These are phyloP conservation scores for Aspergillus ellipticus DNA, from an alignment of 495 filamentous ascomycete genomes.

Conservation along the genomic window DNA sequence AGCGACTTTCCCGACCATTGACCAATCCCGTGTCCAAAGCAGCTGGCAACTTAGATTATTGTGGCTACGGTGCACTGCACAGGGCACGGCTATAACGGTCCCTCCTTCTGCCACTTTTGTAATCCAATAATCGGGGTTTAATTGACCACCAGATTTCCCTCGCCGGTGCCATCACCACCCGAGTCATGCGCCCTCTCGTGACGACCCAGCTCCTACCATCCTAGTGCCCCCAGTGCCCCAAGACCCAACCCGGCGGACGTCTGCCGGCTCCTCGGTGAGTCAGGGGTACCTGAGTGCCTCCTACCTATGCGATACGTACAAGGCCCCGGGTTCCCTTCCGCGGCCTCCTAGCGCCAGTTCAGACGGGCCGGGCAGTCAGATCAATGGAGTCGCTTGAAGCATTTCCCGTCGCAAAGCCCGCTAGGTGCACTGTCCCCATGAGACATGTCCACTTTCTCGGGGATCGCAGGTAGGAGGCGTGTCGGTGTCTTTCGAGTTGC, in stretches of 20 bases:
- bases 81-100: background rate
- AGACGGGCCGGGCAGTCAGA: background rate
- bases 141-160: background rate
- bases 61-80: background rate
- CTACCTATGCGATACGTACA: background rate
- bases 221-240: too few relatives aligned
- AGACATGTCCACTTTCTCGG: background rate
- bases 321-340: background rate
- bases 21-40: conserved; percentile 1
- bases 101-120: background rate
- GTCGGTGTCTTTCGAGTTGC: too few relatives aligned
- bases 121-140: background rate
- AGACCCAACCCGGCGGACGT: background rate
- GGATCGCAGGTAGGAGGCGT: too few relatives aligned
- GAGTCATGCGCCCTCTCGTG: background rate
- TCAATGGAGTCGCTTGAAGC: background rate
- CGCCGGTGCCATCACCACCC: background rate
- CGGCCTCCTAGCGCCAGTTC: background rate
- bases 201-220: background rate
- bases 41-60: background rate
- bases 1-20: conserved; percentile 6
- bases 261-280: background rate
- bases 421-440: background rate
- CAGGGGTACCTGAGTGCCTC: background rate
- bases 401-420: background rate